phyloP scores from a whole-genome alignment of 352 stramenopile genomes.

The Albugo laibachii region DNA sequence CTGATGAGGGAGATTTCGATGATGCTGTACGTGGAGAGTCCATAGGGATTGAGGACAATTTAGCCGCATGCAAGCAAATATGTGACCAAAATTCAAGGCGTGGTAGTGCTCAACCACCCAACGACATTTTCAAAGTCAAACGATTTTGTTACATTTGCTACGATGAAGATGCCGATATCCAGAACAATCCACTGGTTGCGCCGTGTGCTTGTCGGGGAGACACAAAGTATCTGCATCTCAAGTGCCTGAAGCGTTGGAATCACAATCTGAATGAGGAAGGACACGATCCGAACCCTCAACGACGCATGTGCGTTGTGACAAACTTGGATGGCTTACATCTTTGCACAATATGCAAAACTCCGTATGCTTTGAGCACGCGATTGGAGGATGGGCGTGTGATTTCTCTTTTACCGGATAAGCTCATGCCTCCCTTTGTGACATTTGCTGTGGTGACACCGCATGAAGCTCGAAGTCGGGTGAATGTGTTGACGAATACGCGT shows the following conservation, averaged over 20 bases:
- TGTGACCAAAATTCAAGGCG: conserved; percentile 3
- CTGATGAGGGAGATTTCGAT: conserved; percentile 6
- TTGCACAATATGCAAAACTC: conserved; percentile 83
- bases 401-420: conserved; percentile 71
- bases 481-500: conserved; percentile 77
- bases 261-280: conserved; percentile 68
- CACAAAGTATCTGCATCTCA: conserved; percentile 84
- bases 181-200: conserved; percentile 75
- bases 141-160: conserved; percentile 88
- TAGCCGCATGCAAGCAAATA: neutral
- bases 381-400: conserved; percentile 73
- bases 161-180: conserved; percentile 69
- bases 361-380: conserved; percentile 77
- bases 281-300: conserved; percentile 34
- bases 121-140: conserved; percentile 10
- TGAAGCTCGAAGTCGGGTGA: conserved; percentile 63
- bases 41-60: too few relatives aligned
- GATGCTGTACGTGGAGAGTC: conserved; percentile 1
- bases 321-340: conserved; percentile 77
- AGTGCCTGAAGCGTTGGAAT: conserved; percentile 86
- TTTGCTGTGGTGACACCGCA: conserved; percentile 84
- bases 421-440: conserved; percentile 77
- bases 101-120: conserved; percentile 6
- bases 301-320: conserved; percentile 78
- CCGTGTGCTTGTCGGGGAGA: conserved; percentile 84